These are phyloP conservation scores for Phytophthora ramorum DNA, from an alignment of 352 stramenopile genomes.

Conservation along the genomic window DNA sequence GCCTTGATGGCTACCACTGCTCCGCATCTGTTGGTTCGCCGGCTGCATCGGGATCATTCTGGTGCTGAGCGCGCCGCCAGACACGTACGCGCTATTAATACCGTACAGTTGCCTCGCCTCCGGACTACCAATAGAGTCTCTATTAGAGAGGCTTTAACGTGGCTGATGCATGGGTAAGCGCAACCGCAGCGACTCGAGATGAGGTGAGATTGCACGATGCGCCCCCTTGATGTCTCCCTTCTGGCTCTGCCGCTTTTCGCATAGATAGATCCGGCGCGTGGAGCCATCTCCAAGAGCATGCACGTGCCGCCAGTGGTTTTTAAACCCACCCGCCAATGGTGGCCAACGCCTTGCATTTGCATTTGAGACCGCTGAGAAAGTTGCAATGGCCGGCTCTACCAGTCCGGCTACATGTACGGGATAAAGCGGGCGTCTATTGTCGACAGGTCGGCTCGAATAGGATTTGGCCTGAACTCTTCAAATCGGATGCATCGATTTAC, in stretches of 20 bases:
- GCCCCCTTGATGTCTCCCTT: neutral
- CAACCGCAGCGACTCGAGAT: too few species aligned
- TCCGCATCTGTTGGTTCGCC: too few species aligned
- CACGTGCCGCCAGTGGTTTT: conserved; percentile 11
- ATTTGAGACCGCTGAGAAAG: conserved; percentile 11
- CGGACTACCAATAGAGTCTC: too few species aligned
- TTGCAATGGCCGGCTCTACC: conserved; percentile 9
- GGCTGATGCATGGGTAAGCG: neutral
- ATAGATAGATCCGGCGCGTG: conserved; percentile 23
- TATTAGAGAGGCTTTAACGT: too few species aligned
- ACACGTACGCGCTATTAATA: too few species aligned
- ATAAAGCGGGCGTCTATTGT: neutral
- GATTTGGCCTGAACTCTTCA: neutral
- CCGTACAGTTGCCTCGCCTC: neutral
- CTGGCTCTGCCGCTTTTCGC: conserved; percentile 21
- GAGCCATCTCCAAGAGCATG: conserved; percentile 12
- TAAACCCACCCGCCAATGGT: neutral
- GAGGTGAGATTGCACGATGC: conserved; percentile 25
- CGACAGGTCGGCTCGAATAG: conserved; percentile 17
- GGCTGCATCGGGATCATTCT: too few species aligned
- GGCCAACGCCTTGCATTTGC: neutral
- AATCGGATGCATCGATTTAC: conserved; percentile 6
- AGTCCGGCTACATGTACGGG: neutral
- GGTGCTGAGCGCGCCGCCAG: too few species aligned
- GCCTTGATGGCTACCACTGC: too few species aligned